Base-by-base conservation (phyloP, 768 basidiomycete species). In the Suillus variegatus region DNA sequence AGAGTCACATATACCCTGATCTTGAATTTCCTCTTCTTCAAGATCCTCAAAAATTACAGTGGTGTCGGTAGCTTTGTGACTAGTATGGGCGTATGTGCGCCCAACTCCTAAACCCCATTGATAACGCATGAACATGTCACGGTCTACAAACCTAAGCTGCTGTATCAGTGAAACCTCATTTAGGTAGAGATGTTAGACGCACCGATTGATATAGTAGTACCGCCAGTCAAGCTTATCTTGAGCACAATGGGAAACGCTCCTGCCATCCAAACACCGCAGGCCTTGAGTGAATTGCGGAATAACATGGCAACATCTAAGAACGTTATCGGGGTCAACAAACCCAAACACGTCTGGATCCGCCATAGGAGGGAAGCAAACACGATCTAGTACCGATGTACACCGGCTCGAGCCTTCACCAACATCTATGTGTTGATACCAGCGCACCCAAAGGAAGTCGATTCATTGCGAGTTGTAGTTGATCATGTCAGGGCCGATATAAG, bases 191-290 rank as follows among this genome's bases (percentile, higher is more conserved):
- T 51, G 40, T n/a, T 43, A 4, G 6, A 35, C 40, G 2, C 36
- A 68, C 67, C 49, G 1, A 43, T 68, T 68, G n/a, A 68, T 25
- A 64, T 68, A 68, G 28, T 68, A 68, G 20, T 1, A 28, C 16
- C 20, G 32, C 65, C 65, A 66, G 52, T 68, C 62, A 4, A 28
- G 1, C 12, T 32, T 46, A 62, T 68, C 65, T 12, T 43, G 28
- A 13, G 62, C 60, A 55, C 49, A 62, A 14, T 25, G 28, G 1
- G 65, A 65, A n/a, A 68, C 1, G 2, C 65, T 28, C 22, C 25
- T 41, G 4, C 64, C 54, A 6, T 65, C 64, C 8, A 49, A 49
- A 40, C 28, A 62, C n/a, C 16, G 3, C 10, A 49, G 18, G 16
- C 60, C 64, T 38, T 22, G 18, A 47, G 65, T 9, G 46, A 68